Base-by-base conservation (phyloP, 805 yeast species). In the Cyberlindnera samutprakarnensis region DNA sequence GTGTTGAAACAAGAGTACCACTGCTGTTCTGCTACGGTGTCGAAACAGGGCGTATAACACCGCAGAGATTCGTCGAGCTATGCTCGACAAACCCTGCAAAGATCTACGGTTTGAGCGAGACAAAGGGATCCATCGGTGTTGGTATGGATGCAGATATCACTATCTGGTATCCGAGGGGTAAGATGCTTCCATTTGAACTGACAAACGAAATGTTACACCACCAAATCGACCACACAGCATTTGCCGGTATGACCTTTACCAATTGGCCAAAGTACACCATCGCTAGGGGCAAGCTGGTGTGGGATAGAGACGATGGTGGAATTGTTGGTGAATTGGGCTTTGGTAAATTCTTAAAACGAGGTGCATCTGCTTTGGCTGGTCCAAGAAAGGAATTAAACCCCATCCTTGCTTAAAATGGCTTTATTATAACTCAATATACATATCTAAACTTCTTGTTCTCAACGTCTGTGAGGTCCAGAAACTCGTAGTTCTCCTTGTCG, bases 111-210 rank as follows among this genome's bases (percentile, higher is more conserved):
- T 35, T 67, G 18, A 53, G 54, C 24, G 56, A 56, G 13, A 44
- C 36, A 31, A 67, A 67, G 38, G 74, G 74, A 4, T 48, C 60
- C 7, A 51, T 68, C 21, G 60, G 59, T 12, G 62, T 67, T 14
- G 74, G 74, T 3, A 52, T 52, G 36, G 74, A 68, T 49, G 74
- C 73, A 6, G 74, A 68, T 40, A 30, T 68, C 14, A 64, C 62
- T 4, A 56, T 68, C 17, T 68, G 74, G 73, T 64, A 68, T 44
- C 69, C 70, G 13, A 45, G 52, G 30, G 55, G 49, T 12, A 26
- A 47, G 24, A 44, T 59, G 46, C 32, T 39, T 23, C 43, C 53
- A 3, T 57, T 54, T 30, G 24, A 28, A 0, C 33, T 57, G 20
- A 44, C 33, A 20, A 61, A 61, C 34, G 44, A 34, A 2, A 49